Evolutionary conservation across 1,139 yeast species (phyloP), one percentile per base, ranked within the genome.

Genomic region (Yamadazyma triangularis): DNA sequence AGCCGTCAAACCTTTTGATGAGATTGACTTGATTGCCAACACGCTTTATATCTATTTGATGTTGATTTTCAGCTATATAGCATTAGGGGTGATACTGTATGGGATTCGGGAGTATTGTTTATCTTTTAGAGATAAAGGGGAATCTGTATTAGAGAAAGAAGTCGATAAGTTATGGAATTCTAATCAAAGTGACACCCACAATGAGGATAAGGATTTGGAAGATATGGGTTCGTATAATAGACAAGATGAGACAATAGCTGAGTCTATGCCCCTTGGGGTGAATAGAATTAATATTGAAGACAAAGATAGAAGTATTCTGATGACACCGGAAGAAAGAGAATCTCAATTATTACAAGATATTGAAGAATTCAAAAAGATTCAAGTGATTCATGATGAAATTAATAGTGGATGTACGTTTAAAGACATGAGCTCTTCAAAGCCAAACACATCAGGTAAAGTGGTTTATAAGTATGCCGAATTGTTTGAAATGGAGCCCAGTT

Each of bases 1-100:
- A 18, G 9, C 9, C 20, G 20, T 9, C 6, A 18, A 18, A 29
- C 27, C 30, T 34, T 5, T 29, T 15, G 43, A 46, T 13, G 42
- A 45, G 8, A 26, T 29, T 16, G 54, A 49, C 12, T 31, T 58
- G n/a, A 32, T 58, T 3, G 47, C 62, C n/a, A 56, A 52, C 33
- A 45, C 54, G 3, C 39, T 56, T n/a, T 59, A 58, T 34, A 47
- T 57, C 4, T 58, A 58, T 29, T 32, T 57, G 26, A 35, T 56
- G 2, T 31, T 59, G n/a, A 43, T 57, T 9, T 43, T 56, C 19
- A 32, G 32, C 3, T 44, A 48, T 8, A 39, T 53, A 4, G 50
- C 56, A 2, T 5, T 47, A 2, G 58, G 54, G 2, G 52, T 51
- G 0, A 26, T 50, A 2, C 26, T 44, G 3, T 60, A 56, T 47